A percentile compares a stretch with the other conserved stretches of the same genome.
phyloP scores from a whole-genome alignment of 352 stramenopile genomes.

The Phytophthora vignae region DNA sequence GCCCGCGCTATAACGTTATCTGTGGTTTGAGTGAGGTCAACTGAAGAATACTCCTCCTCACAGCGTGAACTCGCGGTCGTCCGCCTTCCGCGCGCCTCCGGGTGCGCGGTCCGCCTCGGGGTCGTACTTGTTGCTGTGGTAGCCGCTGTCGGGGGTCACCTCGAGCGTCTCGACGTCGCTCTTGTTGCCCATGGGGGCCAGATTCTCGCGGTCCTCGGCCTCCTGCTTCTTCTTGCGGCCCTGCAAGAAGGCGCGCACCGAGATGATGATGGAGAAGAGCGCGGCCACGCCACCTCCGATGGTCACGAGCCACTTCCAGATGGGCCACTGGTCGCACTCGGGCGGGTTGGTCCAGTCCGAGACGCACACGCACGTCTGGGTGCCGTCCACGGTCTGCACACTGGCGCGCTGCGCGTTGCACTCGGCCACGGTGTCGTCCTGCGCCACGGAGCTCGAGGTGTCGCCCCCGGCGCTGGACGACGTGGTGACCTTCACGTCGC shows the following conservation, averaged over 20 bases:
- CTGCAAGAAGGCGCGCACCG: slow-evolving; percentile 54
- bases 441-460: slow-evolving; percentile 16
- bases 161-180: slow-evolving; percentile 48
- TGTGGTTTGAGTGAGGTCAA: slow-evolving; percentile 4
- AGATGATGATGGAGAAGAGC: slow-evolving; percentile 65
- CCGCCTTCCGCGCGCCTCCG: slow-evolving; percentile 28
- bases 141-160: slow-evolving; percentile 40
- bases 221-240: slow-evolving; percentile 50
- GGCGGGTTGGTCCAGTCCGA: slow-evolving; percentile 62
- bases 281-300: slow-evolving; percentile 66
- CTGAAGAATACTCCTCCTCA: slow-evolving; percentile 11
- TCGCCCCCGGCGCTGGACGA: slow-evolving; percentile 4
- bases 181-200: slow-evolving; percentile 25
- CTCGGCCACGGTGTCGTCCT: slow-evolving; percentile 32
- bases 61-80: slow-evolving; percentile 51
- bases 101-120: slow-evolving; percentile 27
- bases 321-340: slow-evolving; percentile 52
- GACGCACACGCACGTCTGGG: slow-evolving; percentile 49
- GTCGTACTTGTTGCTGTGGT: slow-evolving; percentile 41
- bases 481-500: slow-evolving; percentile 10
- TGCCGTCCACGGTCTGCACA: slow-evolving; percentile 42
- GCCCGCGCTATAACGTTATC: slow-evolving; percentile 41
- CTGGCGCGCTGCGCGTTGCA: slow-evolving; percentile 61
- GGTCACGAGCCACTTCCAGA: slow-evolving; percentile 68
- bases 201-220: slow-evolving; percentile 16